These are phyloP conservation scores for Mycena olivaceomarginata DNA, from an alignment of 768 basidiomycete genomes.

Conservation along the genomic window DNA sequence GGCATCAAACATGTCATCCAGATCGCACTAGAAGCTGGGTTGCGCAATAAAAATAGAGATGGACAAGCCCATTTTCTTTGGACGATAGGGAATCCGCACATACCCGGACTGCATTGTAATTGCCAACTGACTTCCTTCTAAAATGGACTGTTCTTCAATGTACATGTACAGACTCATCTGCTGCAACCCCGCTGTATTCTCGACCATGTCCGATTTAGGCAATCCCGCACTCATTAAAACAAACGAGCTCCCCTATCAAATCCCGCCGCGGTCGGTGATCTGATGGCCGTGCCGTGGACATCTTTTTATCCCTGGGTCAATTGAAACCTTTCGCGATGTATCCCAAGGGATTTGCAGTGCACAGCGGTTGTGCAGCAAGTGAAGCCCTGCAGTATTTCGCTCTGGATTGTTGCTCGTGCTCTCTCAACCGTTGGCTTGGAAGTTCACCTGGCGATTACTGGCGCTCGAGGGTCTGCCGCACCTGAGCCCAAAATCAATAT, in stretches of 20 bases:
- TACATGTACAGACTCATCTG: background rate
- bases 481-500: constrained; percentile 11
- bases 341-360: constrained; percentile 14
- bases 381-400: background rate
- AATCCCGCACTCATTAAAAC: background rate
- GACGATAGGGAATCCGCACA: background rate
- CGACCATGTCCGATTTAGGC: background rate
- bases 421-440: constrained; percentile 17
- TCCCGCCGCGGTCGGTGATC: background rate
- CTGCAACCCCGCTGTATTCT: background rate
- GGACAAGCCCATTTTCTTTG: constrained; percentile 3
- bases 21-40: constrained; percentile 13
- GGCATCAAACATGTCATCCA: background rate
- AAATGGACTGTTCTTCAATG: background rate
- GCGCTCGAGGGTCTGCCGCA: constrained; percentile 7
- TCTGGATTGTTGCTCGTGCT: background rate
- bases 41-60: background rate
- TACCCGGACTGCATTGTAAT: background rate
- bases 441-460: background rate
- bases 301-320: constrained; percentile 19
- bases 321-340: background rate
- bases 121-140: background rate
- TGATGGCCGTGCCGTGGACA: constrained; percentile 1
- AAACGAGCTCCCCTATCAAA: background rate
- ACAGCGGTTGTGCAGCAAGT: background rate